Conservation (phyloP, 2,329 filamentous ascomycete species). For the Aspergillus floridensis region DNA sequence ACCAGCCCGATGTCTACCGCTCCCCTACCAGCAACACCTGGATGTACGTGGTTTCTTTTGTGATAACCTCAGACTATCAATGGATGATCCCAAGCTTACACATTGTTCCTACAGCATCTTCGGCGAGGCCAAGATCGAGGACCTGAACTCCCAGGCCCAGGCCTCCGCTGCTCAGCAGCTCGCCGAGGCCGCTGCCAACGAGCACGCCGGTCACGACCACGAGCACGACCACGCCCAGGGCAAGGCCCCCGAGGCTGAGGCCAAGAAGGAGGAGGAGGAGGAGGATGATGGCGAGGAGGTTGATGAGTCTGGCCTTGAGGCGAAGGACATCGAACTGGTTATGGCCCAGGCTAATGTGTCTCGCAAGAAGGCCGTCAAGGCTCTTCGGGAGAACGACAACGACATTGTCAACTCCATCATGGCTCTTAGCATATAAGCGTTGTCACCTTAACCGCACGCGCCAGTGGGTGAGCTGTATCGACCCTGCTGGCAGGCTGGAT, state of each 20-base stretch:
- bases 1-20: constrained; percentile 99
- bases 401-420: constrained; percentile 99
- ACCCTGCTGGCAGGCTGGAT: constrained; percentile 28
- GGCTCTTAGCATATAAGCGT: constrained; percentile 76
- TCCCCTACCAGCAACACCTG: constrained; percentile 99
- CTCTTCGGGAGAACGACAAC: constrained; percentile 94
- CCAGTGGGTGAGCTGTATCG: constrained; percentile 25
- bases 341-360: constrained; percentile 97
- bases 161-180: constrained; percentile 94
- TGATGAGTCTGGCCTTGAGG: constrained; percentile 89
- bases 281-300: constrained; percentile 96
- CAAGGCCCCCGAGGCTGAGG: constrained; percentile 60
- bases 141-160: constrained; percentile 97
- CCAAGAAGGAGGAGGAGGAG: constrained; percentile 71
- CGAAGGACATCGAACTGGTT: constrained; percentile 99
- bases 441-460: constrained; percentile 19
- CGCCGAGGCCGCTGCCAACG: constrained; percentile 62
- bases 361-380: constrained; percentile 98
- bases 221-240: constrained; percentile 57
- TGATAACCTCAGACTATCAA: background rate
- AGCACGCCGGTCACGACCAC: constrained; percentile 61
- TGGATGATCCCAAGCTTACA: constrained; percentile 22
- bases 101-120: constrained; percentile 69
- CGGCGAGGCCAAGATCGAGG: constrained; percentile 99
- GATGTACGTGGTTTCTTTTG: constrained; percentile 67